These are phyloP conservation scores for Hymenoscyphus occultus DNA, from an alignment of 2,329 filamentous ascomycete genomes.

Conservation along the genomic window DNA sequence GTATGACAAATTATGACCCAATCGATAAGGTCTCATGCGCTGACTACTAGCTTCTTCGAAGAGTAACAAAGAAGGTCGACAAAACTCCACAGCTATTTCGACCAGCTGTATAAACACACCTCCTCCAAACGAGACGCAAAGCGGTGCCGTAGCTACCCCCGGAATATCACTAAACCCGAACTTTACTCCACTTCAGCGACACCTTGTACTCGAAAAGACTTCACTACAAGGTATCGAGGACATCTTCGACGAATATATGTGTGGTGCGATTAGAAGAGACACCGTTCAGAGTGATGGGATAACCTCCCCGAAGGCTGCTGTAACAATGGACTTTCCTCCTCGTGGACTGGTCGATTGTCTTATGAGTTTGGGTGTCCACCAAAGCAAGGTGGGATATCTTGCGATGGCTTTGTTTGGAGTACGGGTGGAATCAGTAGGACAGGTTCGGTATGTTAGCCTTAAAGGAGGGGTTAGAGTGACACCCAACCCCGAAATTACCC, in stretches of 20 bases:
- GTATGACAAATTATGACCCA: too few species aligned
- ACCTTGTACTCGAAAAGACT: not conserved
- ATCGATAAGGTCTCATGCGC: too few species aligned
- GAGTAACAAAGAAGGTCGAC: too few species aligned
- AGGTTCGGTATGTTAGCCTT: conserved; percentile 9
- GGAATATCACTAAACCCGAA: too few species aligned
- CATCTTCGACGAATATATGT: conserved; percentile 11
- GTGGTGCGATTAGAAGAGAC: conserved; percentile 7
- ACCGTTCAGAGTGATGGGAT: conserved; percentile 8
- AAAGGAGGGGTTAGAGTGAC: conserved; percentile 10
- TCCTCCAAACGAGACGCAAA: too few species aligned
- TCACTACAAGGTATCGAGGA: conserved; percentile 12
- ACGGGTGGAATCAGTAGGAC: not conserved
- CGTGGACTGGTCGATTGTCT: conserved; percentile 11
- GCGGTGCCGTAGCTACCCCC: too few species aligned
- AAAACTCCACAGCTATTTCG: too few species aligned
- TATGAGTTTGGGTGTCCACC: conserved; percentile 12
- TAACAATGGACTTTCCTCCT: conserved; percentile 11
- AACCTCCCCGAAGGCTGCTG: conserved; percentile 10
- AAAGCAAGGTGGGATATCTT: conserved; percentile 17
- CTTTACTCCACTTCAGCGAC: too few species aligned
- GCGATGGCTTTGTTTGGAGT: conserved; percentile 13
- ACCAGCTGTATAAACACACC: too few species aligned
- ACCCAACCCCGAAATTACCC: conserved; percentile 10
- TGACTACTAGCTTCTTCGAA: too few species aligned